A percentile compares a stretch with the other conserved stretches of the same genome.
Evolutionary conservation across 768 basidiomycete species (phyloP).

Genomic region (Pleurotus tuber-regium): DNA sequence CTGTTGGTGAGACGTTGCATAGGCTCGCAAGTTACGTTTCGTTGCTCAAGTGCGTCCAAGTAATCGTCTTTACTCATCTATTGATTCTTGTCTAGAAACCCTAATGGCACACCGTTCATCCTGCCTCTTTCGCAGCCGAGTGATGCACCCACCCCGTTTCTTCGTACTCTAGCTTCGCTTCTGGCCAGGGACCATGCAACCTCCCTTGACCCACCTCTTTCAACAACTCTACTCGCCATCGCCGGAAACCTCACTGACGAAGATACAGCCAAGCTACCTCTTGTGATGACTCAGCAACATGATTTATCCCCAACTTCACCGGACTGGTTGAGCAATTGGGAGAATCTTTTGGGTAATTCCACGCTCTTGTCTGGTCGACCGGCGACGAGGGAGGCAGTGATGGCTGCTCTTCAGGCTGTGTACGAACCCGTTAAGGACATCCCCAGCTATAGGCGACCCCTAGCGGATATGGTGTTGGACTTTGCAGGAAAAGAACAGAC

Average conservation of each 20-base stretch:
- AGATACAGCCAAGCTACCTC: constrained; percentile 62
- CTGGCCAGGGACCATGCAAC: constrained; percentile 61
- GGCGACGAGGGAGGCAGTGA: constrained; percentile 51
- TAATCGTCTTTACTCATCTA: not conserved
- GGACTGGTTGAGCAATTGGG: constrained; percentile 72
- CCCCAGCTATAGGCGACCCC: constrained; percentile 54
- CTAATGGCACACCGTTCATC: constrained; percentile 41
- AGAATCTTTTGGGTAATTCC: constrained; percentile 48
- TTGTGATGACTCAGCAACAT: constrained; percentile 63
- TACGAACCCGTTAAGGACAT: constrained; percentile 72
- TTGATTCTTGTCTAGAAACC: constrained; percentile 27
- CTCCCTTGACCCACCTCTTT: constrained; percentile 58
- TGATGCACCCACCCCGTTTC: constrained; percentile 57
- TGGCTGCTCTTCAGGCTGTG: constrained; percentile 54
- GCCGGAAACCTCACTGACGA: constrained; percentile 67
- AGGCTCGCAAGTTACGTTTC: constrained; percentile 58
- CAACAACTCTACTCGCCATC: constrained; percentile 60
- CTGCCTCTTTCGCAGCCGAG: constrained; percentile 54
- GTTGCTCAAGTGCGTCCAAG: constrained; percentile 50
- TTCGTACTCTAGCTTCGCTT: constrained; percentile 60
- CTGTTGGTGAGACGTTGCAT: constrained; percentile 60
- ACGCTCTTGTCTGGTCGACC: constrained; percentile 45
- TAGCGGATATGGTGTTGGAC: constrained; percentile 53
- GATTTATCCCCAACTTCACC: constrained; percentile 70
- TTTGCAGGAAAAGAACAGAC: constrained; percentile 39